phyloP scores from a whole-genome alignment of 495 filamentous ascomycete genomes.

The Podospora tetraspora region DNA sequence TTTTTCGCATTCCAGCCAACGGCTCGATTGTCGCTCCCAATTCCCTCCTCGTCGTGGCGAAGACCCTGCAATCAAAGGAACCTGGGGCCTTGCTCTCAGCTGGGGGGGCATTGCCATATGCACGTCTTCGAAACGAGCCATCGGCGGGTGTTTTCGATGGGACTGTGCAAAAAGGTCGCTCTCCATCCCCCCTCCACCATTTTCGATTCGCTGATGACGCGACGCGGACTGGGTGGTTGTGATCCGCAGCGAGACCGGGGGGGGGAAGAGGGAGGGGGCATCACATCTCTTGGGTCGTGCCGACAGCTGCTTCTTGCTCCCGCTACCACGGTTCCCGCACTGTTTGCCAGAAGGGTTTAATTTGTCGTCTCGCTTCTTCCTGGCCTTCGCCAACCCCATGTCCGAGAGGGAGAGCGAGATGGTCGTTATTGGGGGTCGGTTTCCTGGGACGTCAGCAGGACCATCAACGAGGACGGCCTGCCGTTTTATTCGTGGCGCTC shows the following conservation, averaged over 20 bases:
- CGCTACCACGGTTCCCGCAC: slow-evolving; percentile 3
- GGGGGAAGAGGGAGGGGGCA: not conserved
- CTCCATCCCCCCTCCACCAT: not conserved
- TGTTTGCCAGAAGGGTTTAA: slow-evolving; percentile 6
- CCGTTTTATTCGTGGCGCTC: not conserved
- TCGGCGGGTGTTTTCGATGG: not conserved
- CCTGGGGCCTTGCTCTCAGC: not conserved
- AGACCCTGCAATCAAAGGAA: not conserved
- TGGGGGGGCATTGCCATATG: not conserved
- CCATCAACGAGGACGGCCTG: not conserved
- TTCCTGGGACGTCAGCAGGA: not conserved
- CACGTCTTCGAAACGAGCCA: not conserved
- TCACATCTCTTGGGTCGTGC: slow-evolving; percentile 5
- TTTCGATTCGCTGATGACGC: not conserved
- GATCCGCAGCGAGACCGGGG: slow-evolving; percentile 8
- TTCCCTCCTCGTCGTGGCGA: not conserved
- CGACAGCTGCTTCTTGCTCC: slow-evolving; percentile 1
- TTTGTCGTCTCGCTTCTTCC: slow-evolving; percentile 1
- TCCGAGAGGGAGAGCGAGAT: slow-evolving; percentile 4
- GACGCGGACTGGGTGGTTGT: slow-evolving; percentile 4
- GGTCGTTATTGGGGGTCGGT: not conserved
- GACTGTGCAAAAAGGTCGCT: not conserved
- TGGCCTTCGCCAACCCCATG: slow-evolving; percentile 12
- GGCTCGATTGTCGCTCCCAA: not conserved
- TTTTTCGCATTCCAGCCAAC: slow-evolving; percentile 1